phyloP scores from a whole-genome alignment of 2,329 filamentous ascomycete genomes.

The Fusarium sp. region DNA sequence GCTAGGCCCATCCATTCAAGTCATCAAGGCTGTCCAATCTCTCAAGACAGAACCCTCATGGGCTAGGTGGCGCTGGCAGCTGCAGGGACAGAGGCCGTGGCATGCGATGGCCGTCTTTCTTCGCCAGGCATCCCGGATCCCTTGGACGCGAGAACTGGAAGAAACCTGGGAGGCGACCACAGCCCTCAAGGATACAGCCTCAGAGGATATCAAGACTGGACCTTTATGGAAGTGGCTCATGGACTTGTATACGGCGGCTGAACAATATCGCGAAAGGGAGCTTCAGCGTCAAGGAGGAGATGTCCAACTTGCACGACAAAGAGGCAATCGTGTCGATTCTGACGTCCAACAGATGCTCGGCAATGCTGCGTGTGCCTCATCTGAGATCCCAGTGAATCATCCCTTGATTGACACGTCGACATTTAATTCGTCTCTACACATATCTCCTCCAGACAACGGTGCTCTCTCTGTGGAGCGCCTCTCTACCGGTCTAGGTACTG shows the following conservation, averaged over 20 bases:
- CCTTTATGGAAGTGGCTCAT: conserved; percentile 35
- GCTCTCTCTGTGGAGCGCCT: conserved; percentile 14
- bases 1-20: conserved; percentile 19
- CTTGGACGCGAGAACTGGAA: conserved; percentile 42
- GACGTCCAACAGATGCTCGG: conserved; percentile 20
- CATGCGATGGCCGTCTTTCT: conserved; percentile 43
- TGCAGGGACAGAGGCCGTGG: conserved; percentile 46
- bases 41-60: conserved; percentile 40
- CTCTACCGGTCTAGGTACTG: conserved; percentile 6
- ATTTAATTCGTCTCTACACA: conserved; percentile 16
- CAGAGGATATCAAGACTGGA: conserved; percentile 17
- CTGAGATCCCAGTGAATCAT: conserved; percentile 13
- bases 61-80: conserved; percentile 47
- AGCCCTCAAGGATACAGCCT: conserved; percentile 8
- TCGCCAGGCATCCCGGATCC: conserved; percentile 30
- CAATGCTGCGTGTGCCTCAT: background rate
- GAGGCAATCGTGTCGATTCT: conserved; percentile 1
- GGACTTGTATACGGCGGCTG: conserved; percentile 11
- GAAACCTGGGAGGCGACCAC: conserved; percentile 35
- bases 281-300: conserved; percentile 11
- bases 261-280: conserved; percentile 25
- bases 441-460: background rate
- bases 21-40: conserved; percentile 37
- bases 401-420: conserved; percentile 15
- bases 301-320: background rate